A percentile compares a stretch with the other conserved stretches of the same genome.
Conservation (phyloP, 2,329 filamentous ascomycete species). For the Exophiala sp. region DNA sequence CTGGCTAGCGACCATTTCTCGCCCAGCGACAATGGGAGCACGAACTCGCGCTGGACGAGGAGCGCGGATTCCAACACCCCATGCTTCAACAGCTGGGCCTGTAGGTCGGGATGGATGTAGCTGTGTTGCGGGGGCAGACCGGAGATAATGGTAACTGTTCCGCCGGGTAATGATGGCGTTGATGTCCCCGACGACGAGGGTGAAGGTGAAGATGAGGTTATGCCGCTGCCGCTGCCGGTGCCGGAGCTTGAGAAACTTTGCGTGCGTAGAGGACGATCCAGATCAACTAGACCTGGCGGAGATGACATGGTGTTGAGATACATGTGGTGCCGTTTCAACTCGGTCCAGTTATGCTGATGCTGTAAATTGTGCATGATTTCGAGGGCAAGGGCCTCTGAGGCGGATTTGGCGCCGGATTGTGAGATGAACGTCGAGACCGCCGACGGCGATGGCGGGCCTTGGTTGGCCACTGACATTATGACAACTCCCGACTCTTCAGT, state of each 20-base stretch:
- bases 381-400: conserved; percentile 45
- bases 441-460: conserved; percentile 31
- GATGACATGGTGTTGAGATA: conserved; percentile 21
- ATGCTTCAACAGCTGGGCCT: conserved; percentile 53
- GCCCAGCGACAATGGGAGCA: conserved; percentile 53
- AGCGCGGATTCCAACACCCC: conserved; percentile 44
- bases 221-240: neutral
- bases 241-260: neutral
- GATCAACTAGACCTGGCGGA: neutral
- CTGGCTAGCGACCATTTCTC: conserved; percentile 54
- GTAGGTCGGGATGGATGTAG: conserved; percentile 61
- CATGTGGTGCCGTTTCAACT: conserved; percentile 41
- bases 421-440: conserved; percentile 39
- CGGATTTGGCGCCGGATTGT: conserved; percentile 28
- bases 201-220: neutral
- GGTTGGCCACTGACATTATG: neutral
- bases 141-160: conserved; percentile 47
- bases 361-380: conserved; percentile 60
- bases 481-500: neutral
- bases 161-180: neutral
- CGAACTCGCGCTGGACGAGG: conserved; percentile 51
- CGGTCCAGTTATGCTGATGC: conserved; percentile 57
- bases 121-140: conserved; percentile 56
- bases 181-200: conserved; percentile 7
- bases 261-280: conserved; percentile 1